A percentile compares a stretch with the other conserved stretches of the same genome.
phyloP scores from a whole-genome alignment of 2,329 filamentous ascomycete species.

The Metarhizium guizhouense region DNA sequence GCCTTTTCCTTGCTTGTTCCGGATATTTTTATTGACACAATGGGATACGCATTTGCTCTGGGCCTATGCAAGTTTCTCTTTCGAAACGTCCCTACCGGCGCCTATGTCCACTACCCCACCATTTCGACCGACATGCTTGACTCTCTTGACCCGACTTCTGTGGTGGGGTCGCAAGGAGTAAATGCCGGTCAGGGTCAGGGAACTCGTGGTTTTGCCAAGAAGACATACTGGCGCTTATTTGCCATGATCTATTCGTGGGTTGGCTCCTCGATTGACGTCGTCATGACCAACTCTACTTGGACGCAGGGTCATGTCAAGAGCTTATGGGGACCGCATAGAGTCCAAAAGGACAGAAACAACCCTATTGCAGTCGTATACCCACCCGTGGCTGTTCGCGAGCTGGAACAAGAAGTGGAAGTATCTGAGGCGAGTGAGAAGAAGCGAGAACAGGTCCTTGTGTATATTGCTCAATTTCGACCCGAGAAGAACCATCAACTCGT shows the following conservation, averaged over 20 bases:
- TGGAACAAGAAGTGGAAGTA: constrained; percentile 66
- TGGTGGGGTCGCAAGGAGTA: constrained; percentile 57
- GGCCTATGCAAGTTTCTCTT: constrained; percentile 79
- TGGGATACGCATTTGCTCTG: constrained; percentile 92
- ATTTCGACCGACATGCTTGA: constrained; percentile 97
- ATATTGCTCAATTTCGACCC: constrained; percentile 94
- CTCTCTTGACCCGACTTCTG: constrained; percentile 58
- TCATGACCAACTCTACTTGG: constrained; percentile 98
- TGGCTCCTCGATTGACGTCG: constrained; percentile 76
- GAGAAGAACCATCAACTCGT: constrained; percentile 94
- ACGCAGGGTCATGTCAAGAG: constrained; percentile 74
- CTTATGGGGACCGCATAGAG: constrained; percentile 62
- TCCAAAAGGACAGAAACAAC: constrained; percentile 32
- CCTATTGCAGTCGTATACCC: constrained; percentile 77
- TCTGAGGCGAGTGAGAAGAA: constrained; percentile 57
- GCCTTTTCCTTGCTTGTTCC: constrained; percentile 87
- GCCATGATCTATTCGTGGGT: constrained; percentile 74
- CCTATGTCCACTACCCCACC: constrained; percentile 96
- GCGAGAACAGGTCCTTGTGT: constrained; percentile 68
- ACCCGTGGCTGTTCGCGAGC: constrained; percentile 80
- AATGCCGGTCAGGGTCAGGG: constrained; percentile 79
- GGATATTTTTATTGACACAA: constrained; percentile 92
- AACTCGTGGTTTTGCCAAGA: constrained; percentile 61
- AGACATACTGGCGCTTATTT: constrained; percentile 78
- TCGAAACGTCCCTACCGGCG: constrained; percentile 68